These are phyloP conservation scores for Aspergillus spinulosporus DNA, from an alignment of 2,329 filamentous ascomycete genomes.

Conservation along the genomic window DNA sequence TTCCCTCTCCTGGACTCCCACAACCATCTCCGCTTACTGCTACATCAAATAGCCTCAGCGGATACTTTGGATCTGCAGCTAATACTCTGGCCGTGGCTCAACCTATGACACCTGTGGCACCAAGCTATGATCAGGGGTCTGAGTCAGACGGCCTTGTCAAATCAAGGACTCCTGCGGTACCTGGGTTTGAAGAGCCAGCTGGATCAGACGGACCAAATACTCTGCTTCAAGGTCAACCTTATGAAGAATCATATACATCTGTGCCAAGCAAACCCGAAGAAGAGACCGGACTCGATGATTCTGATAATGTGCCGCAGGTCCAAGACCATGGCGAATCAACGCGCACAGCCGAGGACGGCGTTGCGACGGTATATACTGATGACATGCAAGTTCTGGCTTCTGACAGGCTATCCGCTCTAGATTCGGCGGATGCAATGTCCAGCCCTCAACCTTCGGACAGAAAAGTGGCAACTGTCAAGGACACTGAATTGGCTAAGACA, in stretches of 20 bases:
- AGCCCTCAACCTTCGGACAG: neutral
- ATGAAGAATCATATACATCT: neutral
- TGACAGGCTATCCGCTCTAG: neutral
- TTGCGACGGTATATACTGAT: conserved; percentile 7
- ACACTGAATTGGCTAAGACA: neutral
- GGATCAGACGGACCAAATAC: conserved; percentile 1
- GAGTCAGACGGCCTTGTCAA: too few relatives aligned
- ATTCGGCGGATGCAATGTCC: neutral
- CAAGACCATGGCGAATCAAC: neutral
- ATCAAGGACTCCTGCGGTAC: neutral
- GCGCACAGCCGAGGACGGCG: neutral
- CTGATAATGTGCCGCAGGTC: neutral
- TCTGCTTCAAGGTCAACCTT: neutral
- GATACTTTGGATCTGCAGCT: conserved; percentile 34
- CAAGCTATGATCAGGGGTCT: neutral
- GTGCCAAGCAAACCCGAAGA: too few relatives aligned
- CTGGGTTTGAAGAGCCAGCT: neutral
- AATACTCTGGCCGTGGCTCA: conserved; percentile 18
- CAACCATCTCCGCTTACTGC: conserved; percentile 42
- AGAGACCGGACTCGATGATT: neutral
- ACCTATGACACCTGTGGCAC: conserved; percentile 1
- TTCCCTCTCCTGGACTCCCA: conserved; percentile 42
- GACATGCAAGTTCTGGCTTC: conserved; percentile 1
- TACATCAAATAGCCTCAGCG: conserved; percentile 25
- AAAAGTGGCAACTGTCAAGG: neutral